Percentiles rank a stretch among this genome's conserved stretches.
phyloP scores from a whole-genome alignment of 1,139 yeast genomes.

The Geotrichum phurueaensis region DNA sequence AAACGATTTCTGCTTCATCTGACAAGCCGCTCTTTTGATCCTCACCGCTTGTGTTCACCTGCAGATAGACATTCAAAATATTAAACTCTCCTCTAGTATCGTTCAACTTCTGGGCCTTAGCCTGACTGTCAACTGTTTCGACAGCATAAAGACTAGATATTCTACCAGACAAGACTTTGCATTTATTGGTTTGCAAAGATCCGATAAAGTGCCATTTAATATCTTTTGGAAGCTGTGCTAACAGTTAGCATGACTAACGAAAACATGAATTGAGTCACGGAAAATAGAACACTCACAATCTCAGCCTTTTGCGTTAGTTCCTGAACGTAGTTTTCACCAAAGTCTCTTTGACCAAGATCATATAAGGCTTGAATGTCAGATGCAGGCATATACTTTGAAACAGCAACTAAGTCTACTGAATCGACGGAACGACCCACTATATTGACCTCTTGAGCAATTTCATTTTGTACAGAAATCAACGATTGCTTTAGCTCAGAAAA shows the following conservation, averaged over 20 bases:
- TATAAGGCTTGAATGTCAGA: conserved; percentile 76
- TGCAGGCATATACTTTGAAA: conserved; percentile 85
- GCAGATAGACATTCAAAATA: conserved; percentile 58
- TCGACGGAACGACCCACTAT: not conserved
- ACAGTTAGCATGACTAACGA: not conserved
- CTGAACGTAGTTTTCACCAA: conserved; percentile 98
- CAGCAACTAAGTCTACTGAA: conserved; percentile 48
- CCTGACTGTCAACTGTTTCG: conserved; percentile 78
- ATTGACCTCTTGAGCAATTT: not conserved
- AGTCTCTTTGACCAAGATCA: conserved; percentile 79
- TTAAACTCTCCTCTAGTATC: conserved; percentile 48
- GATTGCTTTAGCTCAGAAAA: conserved; percentile 1
- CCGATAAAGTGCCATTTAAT: conserved; percentile 98
- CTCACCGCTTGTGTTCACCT: conserved; percentile 86
- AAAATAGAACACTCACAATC: conserved; percentile 3
- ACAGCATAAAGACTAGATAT: conserved; percentile 71
- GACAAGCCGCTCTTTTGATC: conserved; percentile 77
- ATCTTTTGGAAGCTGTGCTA: conserved; percentile 63
- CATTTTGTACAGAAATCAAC: not conserved
- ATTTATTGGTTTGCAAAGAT: conserved; percentile 81
- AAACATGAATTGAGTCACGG: not conserved
- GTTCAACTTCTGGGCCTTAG: conserved; percentile 77
- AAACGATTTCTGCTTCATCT: conserved; percentile 40
- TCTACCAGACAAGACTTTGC: conserved; percentile 70
- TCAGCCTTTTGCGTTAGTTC: conserved; percentile 71